Percentiles rank a stretch among this genome's conserved stretches.
Conservation (phyloP, 257 asterid genomes). For the Solanum sejunctum region DNA sequence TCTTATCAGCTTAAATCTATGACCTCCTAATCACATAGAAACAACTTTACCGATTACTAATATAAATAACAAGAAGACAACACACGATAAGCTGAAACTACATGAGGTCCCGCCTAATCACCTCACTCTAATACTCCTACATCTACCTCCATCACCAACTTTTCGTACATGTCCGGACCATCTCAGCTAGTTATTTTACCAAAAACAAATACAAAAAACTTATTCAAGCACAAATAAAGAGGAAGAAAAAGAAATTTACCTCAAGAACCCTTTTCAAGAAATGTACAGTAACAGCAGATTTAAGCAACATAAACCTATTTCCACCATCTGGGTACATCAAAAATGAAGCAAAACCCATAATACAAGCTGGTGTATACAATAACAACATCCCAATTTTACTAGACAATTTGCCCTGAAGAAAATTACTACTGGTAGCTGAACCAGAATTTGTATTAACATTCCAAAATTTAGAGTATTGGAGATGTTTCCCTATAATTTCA, state of each 20-base stretch:
- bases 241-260: constrained; percentile 14
- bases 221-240: no score
- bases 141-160: no score
- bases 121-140: no score
- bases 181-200: no score
- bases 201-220: no score
- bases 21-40: no score
- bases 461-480: constrained; percentile 49
- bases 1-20: no score
- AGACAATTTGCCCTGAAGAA: constrained; percentile 4
- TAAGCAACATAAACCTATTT: constrained; percentile 48
- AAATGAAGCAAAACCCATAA: constrained; percentile 32
- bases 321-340: constrained; percentile 30
- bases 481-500: constrained; percentile 33
- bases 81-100: no score
- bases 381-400: constrained; percentile 40
- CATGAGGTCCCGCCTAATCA: no score
- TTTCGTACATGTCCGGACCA: no score
- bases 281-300: constrained; percentile 45
- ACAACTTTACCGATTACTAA: no score
- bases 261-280: constrained; percentile 67
- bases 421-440: background rate
- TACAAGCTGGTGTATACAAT: constrained; percentile 33
- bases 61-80: no score
- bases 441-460: background rate